These are phyloP conservation scores for Collariella sp. DNA, from an alignment of 495 filamentous ascomycete genomes.

Conservation along the genomic window DNA sequence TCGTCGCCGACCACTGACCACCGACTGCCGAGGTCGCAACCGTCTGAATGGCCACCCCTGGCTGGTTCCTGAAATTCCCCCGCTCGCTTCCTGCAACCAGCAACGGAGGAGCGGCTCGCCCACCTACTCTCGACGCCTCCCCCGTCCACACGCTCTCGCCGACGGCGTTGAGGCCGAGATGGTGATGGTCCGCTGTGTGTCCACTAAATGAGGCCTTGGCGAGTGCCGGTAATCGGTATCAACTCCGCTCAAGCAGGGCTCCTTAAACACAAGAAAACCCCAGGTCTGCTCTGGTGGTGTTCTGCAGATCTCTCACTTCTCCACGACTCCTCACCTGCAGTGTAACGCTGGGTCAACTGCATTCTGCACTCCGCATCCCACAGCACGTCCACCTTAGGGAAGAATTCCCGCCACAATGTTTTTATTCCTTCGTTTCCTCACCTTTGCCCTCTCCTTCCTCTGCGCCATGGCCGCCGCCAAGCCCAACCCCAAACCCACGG, in stretches of 20 bases:
- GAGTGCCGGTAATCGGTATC: background rate
- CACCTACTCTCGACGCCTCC: too few relatives aligned
- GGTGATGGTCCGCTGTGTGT: background rate
- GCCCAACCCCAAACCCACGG: background rate
- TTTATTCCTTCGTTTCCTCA: background rate
- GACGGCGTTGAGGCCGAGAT: background rate
- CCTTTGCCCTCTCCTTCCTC: background rate
- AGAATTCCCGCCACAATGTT: background rate
- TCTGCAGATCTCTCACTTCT: background rate
- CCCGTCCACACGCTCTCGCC: too few relatives aligned
- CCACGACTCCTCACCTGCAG: background rate
- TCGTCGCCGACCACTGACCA: too few relatives aligned
- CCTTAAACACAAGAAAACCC: background rate
- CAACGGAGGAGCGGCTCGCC: too few relatives aligned
- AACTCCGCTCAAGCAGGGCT: background rate
- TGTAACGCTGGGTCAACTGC: background rate
- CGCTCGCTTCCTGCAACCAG: too few relatives aligned
- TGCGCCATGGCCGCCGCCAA: conserved; percentile 1
- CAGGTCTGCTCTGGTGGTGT: background rate
- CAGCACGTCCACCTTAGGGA: background rate
- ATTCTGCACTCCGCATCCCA: too few relatives aligned
- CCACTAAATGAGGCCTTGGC: background rate
- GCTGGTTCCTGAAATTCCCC: too few relatives aligned
- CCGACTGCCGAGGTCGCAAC: too few relatives aligned
- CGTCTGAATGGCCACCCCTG: too few relatives aligned